Base-by-base conservation (phyloP, 129 eudicot genomes). In the Tanacetum coccineum region DNA sequence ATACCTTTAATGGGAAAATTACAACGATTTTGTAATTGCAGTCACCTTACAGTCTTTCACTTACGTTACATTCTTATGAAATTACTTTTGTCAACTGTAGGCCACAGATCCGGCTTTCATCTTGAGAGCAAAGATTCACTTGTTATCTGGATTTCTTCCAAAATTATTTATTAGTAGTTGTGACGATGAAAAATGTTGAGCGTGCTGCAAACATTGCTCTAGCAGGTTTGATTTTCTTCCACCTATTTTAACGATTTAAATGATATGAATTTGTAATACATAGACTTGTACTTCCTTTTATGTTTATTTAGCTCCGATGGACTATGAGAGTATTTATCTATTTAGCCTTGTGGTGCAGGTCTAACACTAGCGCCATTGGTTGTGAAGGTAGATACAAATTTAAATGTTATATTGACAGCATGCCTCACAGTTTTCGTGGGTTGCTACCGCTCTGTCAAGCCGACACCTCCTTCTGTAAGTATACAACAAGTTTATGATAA, bases 401-500 rank as follows among this genome's bases (percentile, higher is more conserved):
- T 91, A 68, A 91, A 91, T 83, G 97, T 91, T 56, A 56, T 91
- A 77, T 78, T 91, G 75, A 91, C 96, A 11, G 97, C 97, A 44
- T 81, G 90, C 83, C 97, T 91, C 67, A 79, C 97, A 0, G 97
- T 91, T 17, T 91, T 74, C 22, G 96, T 91, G 71, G 97, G 97
- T 39, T 91, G 97, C 70, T 91, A 81, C 70, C 96, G 97, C 8
- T 91, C 97, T 26, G 96, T 91, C 70, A 91, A 91, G 80, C 85
- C 97, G 25, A 85, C 94, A 19, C 96, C 97, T 59, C 97, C 96
- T 54, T 62, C 97, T 12, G 97, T 91, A 79, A 87, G 96, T 84
- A 69, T 32, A 62, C 50, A 49, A 49, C 46, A 5, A 14, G 18
- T 14, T 17, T 49, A 59, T 47, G 7, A 11, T 17, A 46, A 54